Evolutionary conservation across 2,329 filamentous ascomycete genomes (phyloP), one percentile per base, ranked within the genome.

Genomic region (Tolypocladium inflatum): DNA sequence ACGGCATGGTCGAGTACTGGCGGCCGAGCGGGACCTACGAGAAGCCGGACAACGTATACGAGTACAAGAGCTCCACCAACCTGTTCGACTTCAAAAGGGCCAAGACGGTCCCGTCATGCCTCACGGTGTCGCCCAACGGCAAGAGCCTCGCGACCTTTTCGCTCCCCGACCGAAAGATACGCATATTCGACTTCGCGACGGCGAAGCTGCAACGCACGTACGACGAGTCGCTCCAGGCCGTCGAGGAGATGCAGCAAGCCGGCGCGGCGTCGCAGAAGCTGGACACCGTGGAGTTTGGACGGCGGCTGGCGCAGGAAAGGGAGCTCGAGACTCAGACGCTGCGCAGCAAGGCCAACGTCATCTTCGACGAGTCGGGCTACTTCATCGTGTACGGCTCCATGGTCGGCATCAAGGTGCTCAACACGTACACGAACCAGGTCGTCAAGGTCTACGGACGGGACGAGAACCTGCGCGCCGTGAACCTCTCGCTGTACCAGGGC

Each of bases 1-100:
- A 84, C 57, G 93, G 94, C 30, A 97, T 97, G 93, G 71, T 99
- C 11, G 94, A 99, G 72, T 99, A 99, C 74, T 99, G 94, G 94
- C 83, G 84, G 59, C 91, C 94, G 0, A 83, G 82, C 61, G 86
- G 84, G 2, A 85, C 78, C 43, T 97, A 91, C 70, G 91, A 96
- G 67, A 97, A 97, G 72, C 94, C 94, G 0, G 87, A 91, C 64
- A 91, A 85, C 56, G 91, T 99, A 21, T 99, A 96, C 70, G 83
- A 90, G 64, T 90, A 91, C 75, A 99, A 99, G 75, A 96, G 91
- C 69, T 87, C 89, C 1, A 99, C 94, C 3, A 94, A 90, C 67
- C 80, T 99, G 1, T 99, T 97, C 68, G 93, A 96, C 56, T 97
- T 99, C 77, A 97, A 96, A 69, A 97, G 97, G 74, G 83, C 90